Evolutionary conservation across 2,329 filamentous ascomycete species (phyloP), one percentile per base, ranked within the genome.

Genomic region (Aspergillus sp.): DNA sequence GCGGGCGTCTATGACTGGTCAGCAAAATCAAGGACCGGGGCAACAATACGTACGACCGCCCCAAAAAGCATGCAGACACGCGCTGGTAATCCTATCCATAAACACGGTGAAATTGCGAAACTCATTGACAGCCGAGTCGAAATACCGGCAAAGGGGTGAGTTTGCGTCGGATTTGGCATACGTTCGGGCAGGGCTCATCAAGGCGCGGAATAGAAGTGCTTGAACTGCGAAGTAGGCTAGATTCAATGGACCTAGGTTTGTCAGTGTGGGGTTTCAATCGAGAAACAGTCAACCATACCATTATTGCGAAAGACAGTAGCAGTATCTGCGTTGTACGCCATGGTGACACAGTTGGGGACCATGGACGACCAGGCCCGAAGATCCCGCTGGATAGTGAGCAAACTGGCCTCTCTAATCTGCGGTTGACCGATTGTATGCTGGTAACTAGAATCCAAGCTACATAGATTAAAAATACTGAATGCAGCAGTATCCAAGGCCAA

Each of bases 181-280:
- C 49, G 73, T 75, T 2, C 76, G 79, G 1, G 78, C 77, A 5
- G 79, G 79, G 13, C 72, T 74, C 76, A 81, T 80, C 1, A 81
- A 68, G 0, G 76, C 78, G 3, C 79, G 71, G 45, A 75, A 77
- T 6, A 78, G 67, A 0, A 81, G 70, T 2, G 75, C 74, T 47
- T 79, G 72, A 3, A 73, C 66, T 24, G 78, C 74, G 34, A 76
- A 78, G 50, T 73, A 80, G 0, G 76, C 70, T 0, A 81, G 64
- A 51, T 80, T 75, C 2, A 81, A 66, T 5, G 77, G 75, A 63
- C 50, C 62, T 66, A 52, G 56, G 2, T n/a, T 12, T 15, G 24
- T 13, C 13, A 26, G 15, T 15, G 9, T 32, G 24, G 22, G 3
- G 13, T 2, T 3, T 2, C 15, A n/a, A 22, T 20, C 6, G 0